These are phyloP conservation scores for Candida labiduridarum DNA, from an alignment of 1,139 yeast genomes.

Conservation along the genomic window DNA sequence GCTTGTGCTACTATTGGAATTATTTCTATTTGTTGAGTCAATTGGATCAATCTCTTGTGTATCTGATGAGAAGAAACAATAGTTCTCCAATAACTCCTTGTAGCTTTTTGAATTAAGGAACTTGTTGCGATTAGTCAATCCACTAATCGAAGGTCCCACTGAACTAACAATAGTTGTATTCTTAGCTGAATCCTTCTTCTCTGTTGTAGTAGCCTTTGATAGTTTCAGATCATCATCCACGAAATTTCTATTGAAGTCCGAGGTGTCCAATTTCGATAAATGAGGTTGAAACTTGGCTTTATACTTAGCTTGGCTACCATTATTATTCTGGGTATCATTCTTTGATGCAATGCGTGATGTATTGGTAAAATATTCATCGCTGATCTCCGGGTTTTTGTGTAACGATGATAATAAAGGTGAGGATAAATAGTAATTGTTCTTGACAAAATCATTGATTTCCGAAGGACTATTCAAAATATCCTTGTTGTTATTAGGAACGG, in stretches of 20 bases:
- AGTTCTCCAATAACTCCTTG: conserved; percentile 68
- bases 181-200: not conserved
- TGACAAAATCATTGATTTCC: conserved; percentile 30
- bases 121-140: conserved; percentile 9
- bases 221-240: conserved; percentile 6
- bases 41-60: conserved; percentile 6
- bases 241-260: conserved; percentile 10
- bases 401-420: conserved; percentile 40
- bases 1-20: not conserved
- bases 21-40: conserved; percentile 3
- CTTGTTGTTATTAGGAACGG: conserved; percentile 11
- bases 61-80: conserved; percentile 56
- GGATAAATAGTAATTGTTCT: conserved; percentile 40
- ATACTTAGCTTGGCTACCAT: conserved; percentile 7
- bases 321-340: not conserved
- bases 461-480: conserved; percentile 6
- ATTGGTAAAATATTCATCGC: conserved; percentile 7
- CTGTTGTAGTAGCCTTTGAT: not conserved
- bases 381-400: conserved; percentile 10
- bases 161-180: conserved; percentile 2
- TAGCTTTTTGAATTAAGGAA: conserved; percentile 60
- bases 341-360: conserved; percentile 2
- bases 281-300: conserved; percentile 15
- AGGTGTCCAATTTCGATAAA: conserved; percentile 9
- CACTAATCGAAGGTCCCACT: conserved; percentile 3